Evolutionary conservation across 192 early-diverging fungal genomes (phyloP).

Genomic region (Pilaira anomala): DNA sequence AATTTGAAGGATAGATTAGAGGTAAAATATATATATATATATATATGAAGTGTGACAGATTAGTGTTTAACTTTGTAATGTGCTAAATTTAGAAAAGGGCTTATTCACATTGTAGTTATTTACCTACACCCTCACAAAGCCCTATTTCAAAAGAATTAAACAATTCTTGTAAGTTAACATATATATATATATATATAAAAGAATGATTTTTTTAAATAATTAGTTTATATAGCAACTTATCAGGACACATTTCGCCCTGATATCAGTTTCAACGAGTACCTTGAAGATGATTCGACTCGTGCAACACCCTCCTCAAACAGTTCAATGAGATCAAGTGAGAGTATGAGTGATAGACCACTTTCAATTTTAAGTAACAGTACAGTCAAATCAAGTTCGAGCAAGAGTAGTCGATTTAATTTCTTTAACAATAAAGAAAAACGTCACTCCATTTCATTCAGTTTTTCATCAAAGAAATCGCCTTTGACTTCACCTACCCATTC

Average conservation of each 20-base stretch:
- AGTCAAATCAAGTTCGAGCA: constrained; percentile 15
- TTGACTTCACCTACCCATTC: background rate
- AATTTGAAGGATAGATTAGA: constrained; percentile 47
- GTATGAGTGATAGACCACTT: constrained; percentile 21
- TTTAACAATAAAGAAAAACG: constrained; percentile 25
- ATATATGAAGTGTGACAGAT: background rate
- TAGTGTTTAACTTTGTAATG: background rate
- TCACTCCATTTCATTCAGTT: constrained; percentile 9
- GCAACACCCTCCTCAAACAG: constrained; percentile 9
- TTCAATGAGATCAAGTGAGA: constrained; percentile 22
- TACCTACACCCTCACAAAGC: constrained; percentile 3
- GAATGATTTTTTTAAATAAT: background rate
- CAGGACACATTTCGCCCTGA: background rate
- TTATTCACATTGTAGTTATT: background rate
- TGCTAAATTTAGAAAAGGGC: constrained; percentile 1
- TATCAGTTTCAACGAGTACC: background rate
- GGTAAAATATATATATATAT: constrained; percentile 26
- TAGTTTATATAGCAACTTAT: constrained; percentile 8
- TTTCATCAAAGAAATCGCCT: background rate
- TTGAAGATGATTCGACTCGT: constrained; percentile 17
- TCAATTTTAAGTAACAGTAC: constrained; percentile 28
- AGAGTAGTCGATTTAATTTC: constrained; percentile 27
- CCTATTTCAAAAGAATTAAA: background rate
- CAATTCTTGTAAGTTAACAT: background rate
- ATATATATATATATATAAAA: background rate